Evolutionary conservation across 805 yeast species (phyloP), one percentile per base, ranked within the genome.

Genomic region (Metschnikowia lachancei): DNA sequence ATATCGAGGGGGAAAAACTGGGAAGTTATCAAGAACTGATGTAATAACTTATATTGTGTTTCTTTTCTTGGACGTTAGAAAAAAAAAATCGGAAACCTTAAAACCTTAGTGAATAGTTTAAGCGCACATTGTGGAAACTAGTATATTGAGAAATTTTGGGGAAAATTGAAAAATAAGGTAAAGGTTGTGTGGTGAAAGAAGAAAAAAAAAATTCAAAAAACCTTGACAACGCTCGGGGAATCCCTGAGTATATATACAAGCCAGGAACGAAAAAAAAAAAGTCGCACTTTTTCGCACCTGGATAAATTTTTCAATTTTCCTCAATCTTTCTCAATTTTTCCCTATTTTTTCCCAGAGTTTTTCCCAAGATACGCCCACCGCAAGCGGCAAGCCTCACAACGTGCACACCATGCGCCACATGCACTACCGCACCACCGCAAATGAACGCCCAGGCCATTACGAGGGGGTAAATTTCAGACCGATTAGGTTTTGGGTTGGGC

Each of bases 91-190:
- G 55, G 49, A 49, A 54, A 48, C 52, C 56, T 57, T 54, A 44
- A 16, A 44, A 46, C 54, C 53, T 51, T 49, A 52, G 50, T 50
- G 47, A 47, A 47, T 54, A 53, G 60, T 64, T 65, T 66, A 66
- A 60, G 67, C 67, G 65, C 70, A 66, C 72, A 67, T 67, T 55
- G 54, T 61, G 54, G 51, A 41, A 36, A 50, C 45, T 50, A 28
- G 45, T 24, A 36, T 26, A 35, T 43, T n/a, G 36, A 18, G 42
- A 26, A 39, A 39, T 45, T 47, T 39, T 41, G 43, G 47, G 46
- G 45, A 46, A 41, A 18, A 28, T 24, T 30, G 22, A 32, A 36
- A 44, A 42, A 43, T 43, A 46, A 49, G 47, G 49, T 33, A 33
- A 47, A 44, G 48, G 36, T 48, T 31, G 44, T 32, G 35, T 32